Conservation (phyloP, 2,329 filamentous ascomycete species). For the Talaromyces sp. region DNA sequence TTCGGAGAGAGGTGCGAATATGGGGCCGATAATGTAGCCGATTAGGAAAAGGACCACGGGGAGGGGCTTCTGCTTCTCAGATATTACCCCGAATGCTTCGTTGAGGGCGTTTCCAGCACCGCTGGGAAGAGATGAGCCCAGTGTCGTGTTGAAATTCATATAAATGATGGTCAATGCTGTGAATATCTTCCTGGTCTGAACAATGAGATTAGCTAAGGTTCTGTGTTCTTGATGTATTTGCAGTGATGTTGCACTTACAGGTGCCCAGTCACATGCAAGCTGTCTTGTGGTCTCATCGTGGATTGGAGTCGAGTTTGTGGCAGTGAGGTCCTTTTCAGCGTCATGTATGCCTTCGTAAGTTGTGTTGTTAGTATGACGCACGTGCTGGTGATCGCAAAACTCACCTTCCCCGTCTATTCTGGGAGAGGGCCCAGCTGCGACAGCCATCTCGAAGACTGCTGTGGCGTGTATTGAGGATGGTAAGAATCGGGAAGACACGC, state of each 20-base stretch:
- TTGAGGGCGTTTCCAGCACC: conserved; percentile 13
- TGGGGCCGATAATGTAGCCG: conserved; percentile 24
- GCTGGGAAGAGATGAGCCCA: conserved; percentile 21
- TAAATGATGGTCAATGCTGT: not conserved
- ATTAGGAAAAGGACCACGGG: conserved; percentile 20
- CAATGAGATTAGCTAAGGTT: not conserved
- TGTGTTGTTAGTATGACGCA: not conserved
- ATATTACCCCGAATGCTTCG: conserved; percentile 6
- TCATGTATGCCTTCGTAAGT: not conserved
- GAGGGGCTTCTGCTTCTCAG: conserved; percentile 15
- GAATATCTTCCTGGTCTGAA: conserved; percentile 1
- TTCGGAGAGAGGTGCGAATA: conserved; percentile 31
- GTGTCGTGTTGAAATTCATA: conserved; percentile 17
- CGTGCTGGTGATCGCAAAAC: not conserved
- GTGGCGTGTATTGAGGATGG: not conserved
- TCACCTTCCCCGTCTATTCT: not conserved
- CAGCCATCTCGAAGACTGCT: not conserved
- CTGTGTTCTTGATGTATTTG: not conserved
- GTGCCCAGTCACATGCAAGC: not conserved
- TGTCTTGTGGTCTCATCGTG: not conserved
- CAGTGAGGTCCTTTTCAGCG: not conserved
- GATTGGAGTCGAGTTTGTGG: not conserved
- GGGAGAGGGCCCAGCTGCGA: not conserved
- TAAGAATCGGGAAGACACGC: not conserved
- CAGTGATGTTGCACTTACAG: not conserved